Conservation (phyloP, 345 rosid species). For the Clausena lansium region DNA sequence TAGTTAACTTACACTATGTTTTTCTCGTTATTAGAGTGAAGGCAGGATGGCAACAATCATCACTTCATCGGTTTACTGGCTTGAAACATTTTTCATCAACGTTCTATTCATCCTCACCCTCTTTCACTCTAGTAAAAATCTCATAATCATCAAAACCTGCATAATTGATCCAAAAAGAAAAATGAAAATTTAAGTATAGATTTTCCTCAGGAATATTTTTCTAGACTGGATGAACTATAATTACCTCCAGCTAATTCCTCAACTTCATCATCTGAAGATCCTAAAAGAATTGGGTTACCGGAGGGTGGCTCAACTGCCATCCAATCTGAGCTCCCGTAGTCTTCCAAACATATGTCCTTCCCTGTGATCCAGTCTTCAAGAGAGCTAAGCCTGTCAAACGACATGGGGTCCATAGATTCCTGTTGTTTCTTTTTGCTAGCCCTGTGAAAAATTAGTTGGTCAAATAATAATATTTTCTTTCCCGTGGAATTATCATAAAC, state of each 20-base stretch:
- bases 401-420: constrained; percentile 45
- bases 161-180: constrained; percentile 15
- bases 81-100: constrained; percentile 19
- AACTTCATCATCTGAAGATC: constrained; percentile 46
- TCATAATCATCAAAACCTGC: constrained; percentile 83
- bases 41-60: neutral
- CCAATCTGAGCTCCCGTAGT: constrained; percentile 63
- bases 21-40: neutral
- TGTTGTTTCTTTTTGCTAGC: constrained; percentile 36
- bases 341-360: constrained; percentile 51
- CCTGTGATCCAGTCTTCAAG: constrained; percentile 79
- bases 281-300: constrained; percentile 36
- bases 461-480: constrained; percentile 11
- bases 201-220: neutral
- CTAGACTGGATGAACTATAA: constrained; percentile 6
- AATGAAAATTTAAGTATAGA: neutral
- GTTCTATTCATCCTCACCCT: constrained; percentile 36
- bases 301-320: constrained; percentile 51
- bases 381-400: constrained; percentile 38
- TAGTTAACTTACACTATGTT: neutral
- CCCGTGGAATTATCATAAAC: neutral
- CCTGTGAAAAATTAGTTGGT: constrained; percentile 21
- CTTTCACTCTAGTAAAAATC: constrained; percentile 55
- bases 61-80: neutral
- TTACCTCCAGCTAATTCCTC: constrained; percentile 73